A percentile compares a stretch with the other conserved stretches of the same genome.
These are phyloP conservation scores for Thalassiosira hispida DNA, from an alignment of 352 stramenopile species.

Conservation along the genomic window DNA sequence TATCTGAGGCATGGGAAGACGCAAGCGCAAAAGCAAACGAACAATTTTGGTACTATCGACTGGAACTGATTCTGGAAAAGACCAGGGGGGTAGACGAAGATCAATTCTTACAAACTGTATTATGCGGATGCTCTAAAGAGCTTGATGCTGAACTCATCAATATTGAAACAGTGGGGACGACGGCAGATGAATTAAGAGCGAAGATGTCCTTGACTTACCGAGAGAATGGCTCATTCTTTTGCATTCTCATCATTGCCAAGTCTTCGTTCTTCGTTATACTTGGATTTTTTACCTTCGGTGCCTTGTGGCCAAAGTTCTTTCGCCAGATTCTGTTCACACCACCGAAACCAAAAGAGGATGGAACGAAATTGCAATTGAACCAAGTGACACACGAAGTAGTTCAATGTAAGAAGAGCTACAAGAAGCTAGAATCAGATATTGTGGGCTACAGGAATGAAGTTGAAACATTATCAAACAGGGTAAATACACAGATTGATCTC, in stretches of 20 bases:
- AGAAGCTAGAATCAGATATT: constrained; percentile 1
- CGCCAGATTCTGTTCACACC: constrained; percentile 27
- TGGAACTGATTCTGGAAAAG: constrained; percentile 25
- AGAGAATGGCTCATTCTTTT: constrained; percentile 7
- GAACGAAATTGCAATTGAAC: background rate
- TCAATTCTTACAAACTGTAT: background rate
- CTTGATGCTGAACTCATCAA: constrained; percentile 9
- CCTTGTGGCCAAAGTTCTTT: constrained; percentile 30
- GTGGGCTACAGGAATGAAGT: constrained; percentile 8
- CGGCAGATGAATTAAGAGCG: background rate
- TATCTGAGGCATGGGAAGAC: constrained; percentile 18
- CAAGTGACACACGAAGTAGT: background rate
- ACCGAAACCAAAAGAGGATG: constrained; percentile 5
- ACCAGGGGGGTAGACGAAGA: constrained; percentile 7
- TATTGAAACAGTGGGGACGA: constrained; percentile 17
- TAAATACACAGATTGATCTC: constrained; percentile 7
- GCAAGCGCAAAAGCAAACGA: constrained; percentile 1
- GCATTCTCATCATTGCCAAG: background rate
- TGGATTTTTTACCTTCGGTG: constrained; percentile 11
- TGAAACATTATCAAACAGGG: background rate
- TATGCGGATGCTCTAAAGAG: background rate
- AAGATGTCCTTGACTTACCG: background rate
- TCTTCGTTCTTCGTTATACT: constrained; percentile 2
- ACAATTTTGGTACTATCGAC: constrained; percentile 21
- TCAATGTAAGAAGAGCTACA: background rate